These are phyloP conservation scores for Cryptococcus wingfieldii DNA, from an alignment of 1,284 basidiomycete species.

Conservation along the genomic window DNA sequence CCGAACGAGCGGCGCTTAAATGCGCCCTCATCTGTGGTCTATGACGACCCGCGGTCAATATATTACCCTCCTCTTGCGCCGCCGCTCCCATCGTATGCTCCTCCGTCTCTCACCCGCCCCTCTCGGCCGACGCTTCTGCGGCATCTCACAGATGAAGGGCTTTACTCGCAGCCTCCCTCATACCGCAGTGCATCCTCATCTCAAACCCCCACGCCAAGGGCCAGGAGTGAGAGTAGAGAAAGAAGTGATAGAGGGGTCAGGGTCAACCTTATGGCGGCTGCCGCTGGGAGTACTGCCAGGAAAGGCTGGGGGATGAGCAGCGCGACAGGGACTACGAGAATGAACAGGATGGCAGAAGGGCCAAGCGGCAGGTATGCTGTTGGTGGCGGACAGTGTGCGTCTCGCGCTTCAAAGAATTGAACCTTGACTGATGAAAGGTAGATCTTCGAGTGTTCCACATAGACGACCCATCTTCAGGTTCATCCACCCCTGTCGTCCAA, in stretches of 20 bases:
- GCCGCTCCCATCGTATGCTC: not conserved
- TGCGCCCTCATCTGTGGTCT: slow-evolving; percentile 16
- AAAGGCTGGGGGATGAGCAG: slow-evolving; percentile 21
- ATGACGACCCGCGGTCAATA: slow-evolving; percentile 39
- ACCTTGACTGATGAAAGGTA: slow-evolving; percentile 7
- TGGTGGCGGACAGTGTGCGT: slow-evolving; percentile 47
- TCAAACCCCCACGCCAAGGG: slow-evolving; percentile 13
- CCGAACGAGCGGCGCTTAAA: slow-evolving; percentile 1
- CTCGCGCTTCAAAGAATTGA: not conserved
- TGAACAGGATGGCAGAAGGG: slow-evolving; percentile 44
- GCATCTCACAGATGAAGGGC: slow-evolving; percentile 25
- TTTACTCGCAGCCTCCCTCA: not conserved
- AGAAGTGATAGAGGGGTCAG: slow-evolving; percentile 23
- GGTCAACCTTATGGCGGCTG: slow-evolving; percentile 28
- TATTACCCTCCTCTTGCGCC: slow-evolving; percentile 15
- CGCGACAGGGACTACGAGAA: slow-evolving; percentile 20
- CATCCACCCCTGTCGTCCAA: slow-evolving; percentile 12
- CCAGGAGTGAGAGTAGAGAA: slow-evolving; percentile 5
- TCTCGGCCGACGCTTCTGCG: slow-evolving; percentile 14
- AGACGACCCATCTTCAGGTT: slow-evolving; percentile 17
- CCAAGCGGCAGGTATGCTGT: slow-evolving; percentile 39
- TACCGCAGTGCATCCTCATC: not conserved
- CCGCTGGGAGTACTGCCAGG: slow-evolving; percentile 4
- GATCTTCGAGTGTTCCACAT: slow-evolving; percentile 41
- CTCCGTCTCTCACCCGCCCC: slow-evolving; percentile 5